Evolutionary conservation across 768 basidiomycete genomes (phyloP).

Genomic region (Rhodotorula babjevae): DNA sequence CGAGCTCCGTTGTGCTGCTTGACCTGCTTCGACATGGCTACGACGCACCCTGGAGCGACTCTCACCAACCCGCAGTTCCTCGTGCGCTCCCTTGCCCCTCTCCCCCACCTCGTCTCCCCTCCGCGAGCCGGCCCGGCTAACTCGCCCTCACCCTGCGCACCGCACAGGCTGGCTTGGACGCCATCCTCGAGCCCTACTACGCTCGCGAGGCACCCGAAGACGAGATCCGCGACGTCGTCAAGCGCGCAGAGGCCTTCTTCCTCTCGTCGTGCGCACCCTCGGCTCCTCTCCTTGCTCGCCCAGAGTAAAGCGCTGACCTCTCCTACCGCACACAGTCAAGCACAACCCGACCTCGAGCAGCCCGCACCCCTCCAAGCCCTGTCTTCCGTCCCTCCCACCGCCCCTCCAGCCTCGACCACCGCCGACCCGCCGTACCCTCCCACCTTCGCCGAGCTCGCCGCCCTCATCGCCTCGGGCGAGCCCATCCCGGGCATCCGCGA

Average conservation of each 20-base stretch:
- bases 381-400: neutral
- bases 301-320: neutral
- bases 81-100: neutral
- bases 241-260: slow-evolving; percentile 25
- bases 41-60: too few species aligned
- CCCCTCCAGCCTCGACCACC: neutral
- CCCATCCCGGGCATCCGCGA: slow-evolving; percentile 41
- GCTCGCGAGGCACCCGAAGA: slow-evolving; percentile 11
- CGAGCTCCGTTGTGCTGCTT: too few species aligned
- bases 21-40: too few species aligned
- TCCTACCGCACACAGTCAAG: neutral
- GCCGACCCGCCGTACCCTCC: slow-evolving; percentile 39
- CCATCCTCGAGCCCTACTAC: slow-evolving; percentile 31
- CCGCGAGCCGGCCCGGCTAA: neutral
- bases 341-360: neutral
- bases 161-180: slow-evolving; percentile 26
- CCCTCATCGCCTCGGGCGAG: slow-evolving; percentile 36
- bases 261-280: slow-evolving; percentile 3
- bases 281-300: neutral
- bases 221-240: slow-evolving; percentile 27
- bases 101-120: neutral
- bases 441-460: slow-evolving; percentile 40
- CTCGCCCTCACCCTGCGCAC: neutral
- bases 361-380: neutral
- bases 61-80: too few species aligned